A percentile compares a stretch with the other conserved stretches of the same genome.
phyloP scores from a whole-genome alignment of 257 asterid species.

The Nicotiana noctiflora region DNA sequence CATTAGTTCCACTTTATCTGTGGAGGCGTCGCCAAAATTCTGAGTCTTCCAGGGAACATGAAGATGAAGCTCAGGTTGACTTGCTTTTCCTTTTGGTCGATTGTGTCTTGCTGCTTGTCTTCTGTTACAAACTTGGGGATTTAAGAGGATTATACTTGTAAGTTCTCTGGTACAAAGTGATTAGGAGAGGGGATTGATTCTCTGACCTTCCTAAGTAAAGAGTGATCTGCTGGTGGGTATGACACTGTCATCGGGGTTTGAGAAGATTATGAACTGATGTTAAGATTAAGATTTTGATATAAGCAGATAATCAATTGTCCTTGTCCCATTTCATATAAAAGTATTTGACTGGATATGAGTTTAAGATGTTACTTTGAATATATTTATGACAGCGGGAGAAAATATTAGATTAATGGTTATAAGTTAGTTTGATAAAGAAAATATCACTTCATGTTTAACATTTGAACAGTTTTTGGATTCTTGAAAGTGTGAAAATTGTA shows the following conservation, averaged over 20 bases:
- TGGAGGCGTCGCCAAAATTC: slow-evolving; percentile 83
- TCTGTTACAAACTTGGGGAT: background rate
- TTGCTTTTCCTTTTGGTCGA: background rate
- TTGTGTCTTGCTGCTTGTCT: background rate
- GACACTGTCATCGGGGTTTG: background rate
- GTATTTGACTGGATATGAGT: background rate
- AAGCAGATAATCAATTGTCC: background rate
- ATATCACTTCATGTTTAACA: background rate
- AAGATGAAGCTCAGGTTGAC: slow-evolving; percentile 52
- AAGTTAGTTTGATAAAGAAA: background rate
- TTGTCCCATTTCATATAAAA: background rate
- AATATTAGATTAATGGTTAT: background rate
- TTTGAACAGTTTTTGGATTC: background rate
- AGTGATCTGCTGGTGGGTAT: background rate
- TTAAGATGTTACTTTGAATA: background rate
- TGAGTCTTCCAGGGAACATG: slow-evolving; percentile 38
- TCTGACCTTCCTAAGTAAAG: background rate
- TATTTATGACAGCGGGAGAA: background rate
- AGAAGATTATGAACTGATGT: background rate
- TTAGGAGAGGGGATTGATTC: background rate
- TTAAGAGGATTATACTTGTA: background rate
- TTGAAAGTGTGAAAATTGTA: background rate
- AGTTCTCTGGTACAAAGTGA: background rate
- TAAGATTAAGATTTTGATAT: background rate
- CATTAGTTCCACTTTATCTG: slow-evolving; percentile 72